Percentiles rank a stretch among this genome's conserved stretches.
phyloP scores from a whole-genome alignment of 169 alveolate species.

The Cryptosporidium sp. region DNA sequence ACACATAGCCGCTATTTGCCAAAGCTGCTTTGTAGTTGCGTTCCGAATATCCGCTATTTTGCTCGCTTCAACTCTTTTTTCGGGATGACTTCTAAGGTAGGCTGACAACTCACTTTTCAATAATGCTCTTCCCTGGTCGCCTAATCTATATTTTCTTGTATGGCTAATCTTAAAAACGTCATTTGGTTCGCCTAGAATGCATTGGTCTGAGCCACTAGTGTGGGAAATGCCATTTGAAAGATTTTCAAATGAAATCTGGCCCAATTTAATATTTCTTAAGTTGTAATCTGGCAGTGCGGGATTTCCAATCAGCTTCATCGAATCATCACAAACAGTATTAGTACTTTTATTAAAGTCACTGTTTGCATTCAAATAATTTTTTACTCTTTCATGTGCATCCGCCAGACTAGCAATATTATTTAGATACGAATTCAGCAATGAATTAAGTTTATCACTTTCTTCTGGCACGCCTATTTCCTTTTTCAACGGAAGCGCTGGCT shows the following conservation, averaged over 20 bases:
- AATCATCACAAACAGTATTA: background rate
- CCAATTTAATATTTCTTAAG: background rate
- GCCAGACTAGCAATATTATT: conserved; percentile 20
- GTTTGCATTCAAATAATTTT: conserved; percentile 5
- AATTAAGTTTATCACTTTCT: conserved; percentile 25
- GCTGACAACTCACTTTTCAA: conserved; percentile 75
- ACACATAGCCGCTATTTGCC: conserved; percentile 77
- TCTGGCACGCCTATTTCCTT: background rate
- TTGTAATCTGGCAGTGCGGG: conserved; percentile 11
- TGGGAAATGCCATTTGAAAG: conserved; percentile 4
- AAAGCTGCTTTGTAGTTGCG: conserved; percentile 74
- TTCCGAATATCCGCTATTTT: conserved; percentile 71
- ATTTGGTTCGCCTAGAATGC: conserved; percentile 3
- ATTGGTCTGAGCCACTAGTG: background rate
- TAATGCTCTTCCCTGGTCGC: conserved; percentile 73
- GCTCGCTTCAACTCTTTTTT: conserved; percentile 63
- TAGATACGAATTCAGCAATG: conserved; percentile 18
- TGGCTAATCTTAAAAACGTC: conserved; percentile 48
- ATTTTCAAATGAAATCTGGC: background rate
- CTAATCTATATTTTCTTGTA: conserved; percentile 74
- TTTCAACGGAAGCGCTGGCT: background rate
- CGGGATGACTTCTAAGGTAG: conserved; percentile 60
- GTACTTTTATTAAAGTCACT: background rate
- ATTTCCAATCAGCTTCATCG: conserved; percentile 2
- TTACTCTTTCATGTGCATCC: conserved; percentile 41